A percentile compares a stretch with the other conserved stretches of the same genome.
These are phyloP conservation scores for Coemansia biformis DNA, from an alignment of 192 early-diverging fungal species.

Conservation along the genomic window DNA sequence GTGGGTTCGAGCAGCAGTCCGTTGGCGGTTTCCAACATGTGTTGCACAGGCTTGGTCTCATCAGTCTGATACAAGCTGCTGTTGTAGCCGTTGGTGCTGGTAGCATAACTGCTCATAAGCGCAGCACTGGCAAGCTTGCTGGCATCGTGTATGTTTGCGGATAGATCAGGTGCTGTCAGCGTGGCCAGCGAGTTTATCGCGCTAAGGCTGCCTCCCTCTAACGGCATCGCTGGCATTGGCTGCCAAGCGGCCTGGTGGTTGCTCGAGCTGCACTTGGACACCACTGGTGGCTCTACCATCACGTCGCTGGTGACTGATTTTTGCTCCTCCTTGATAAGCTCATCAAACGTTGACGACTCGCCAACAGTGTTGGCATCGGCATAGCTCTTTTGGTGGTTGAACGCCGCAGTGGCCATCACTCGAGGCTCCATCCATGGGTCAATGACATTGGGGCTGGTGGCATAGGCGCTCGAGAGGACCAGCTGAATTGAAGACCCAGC, in stretches of 20 bases:
- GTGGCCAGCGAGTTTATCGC: neutral
- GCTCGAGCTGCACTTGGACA: neutral
- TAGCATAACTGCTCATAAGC: neutral
- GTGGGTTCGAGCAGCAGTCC: slow-evolving; percentile 1
- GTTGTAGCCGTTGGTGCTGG: neutral
- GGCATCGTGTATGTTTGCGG: neutral
- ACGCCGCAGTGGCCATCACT: slow-evolving; percentile 12
- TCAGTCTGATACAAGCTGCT: neutral
- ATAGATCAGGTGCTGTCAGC: neutral
- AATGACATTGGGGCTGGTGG: slow-evolving; percentile 4
- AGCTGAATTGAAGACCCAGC: slow-evolving; percentile 3
- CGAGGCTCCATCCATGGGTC: slow-evolving; percentile 33
- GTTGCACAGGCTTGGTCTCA: neutral
- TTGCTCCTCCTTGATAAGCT: neutral
- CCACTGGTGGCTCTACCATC: too few species aligned
- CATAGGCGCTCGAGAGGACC: slow-evolving; percentile 12
- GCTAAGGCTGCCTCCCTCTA: neutral
- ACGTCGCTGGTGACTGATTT: too few species aligned
- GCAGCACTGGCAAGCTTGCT: neutral
- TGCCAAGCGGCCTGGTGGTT: neutral
- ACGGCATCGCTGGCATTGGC: slow-evolving; percentile 1
- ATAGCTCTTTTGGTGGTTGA: slow-evolving; percentile 13
- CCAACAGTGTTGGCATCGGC: slow-evolving; percentile 7
- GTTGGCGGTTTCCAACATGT: neutral
- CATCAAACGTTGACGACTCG: slow-evolving; percentile 5